phyloP scores from a whole-genome alignment of 1,139 yeast species.

The Suzukiozyma palmioleophila region DNA sequence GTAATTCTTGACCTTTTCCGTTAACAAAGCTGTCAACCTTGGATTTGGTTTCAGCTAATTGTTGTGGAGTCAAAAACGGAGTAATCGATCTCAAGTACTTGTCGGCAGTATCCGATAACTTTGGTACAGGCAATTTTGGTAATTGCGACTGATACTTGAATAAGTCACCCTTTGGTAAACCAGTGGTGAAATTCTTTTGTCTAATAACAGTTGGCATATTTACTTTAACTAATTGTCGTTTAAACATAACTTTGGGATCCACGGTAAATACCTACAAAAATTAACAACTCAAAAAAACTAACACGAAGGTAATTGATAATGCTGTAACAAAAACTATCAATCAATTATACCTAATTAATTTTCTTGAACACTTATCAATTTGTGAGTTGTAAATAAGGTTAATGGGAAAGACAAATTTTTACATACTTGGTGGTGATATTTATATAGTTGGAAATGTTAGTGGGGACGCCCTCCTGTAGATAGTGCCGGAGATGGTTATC shows the following conservation, averaged over 20 bases:
- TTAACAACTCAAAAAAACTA: background rate
- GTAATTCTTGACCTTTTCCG: conserved; percentile 67
- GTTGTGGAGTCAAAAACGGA: conserved; percentile 56
- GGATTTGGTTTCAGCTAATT: conserved; percentile 51
- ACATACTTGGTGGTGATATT: no score
- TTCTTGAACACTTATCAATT: background rate
- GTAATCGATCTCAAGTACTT: conserved; percentile 69
- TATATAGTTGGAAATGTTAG: no score
- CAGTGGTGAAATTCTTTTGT: conserved; percentile 24
- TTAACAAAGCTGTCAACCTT: conserved; percentile 64
- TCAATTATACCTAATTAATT: background rate
- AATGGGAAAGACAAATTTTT: no score
- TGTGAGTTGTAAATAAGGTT: no score
- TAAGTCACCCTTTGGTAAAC: conserved; percentile 59
- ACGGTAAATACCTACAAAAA: no score
- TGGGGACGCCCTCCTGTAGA: no score
- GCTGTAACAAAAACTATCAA: background rate
- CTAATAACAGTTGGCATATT: conserved; percentile 12
- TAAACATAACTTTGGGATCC: background rate
- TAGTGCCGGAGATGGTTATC: background rate
- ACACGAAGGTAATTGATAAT: background rate
- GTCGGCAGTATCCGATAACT: conserved; percentile 64
- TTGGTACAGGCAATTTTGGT: conserved; percentile 87
- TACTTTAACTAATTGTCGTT: conserved; percentile 2
- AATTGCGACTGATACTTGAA: conserved; percentile 69